A percentile compares a stretch with the other conserved stretches of the same genome.
These are phyloP conservation scores for Ophiorrhiza pumila DNA, from an alignment of 257 asterid species.

Conservation along the genomic window DNA sequence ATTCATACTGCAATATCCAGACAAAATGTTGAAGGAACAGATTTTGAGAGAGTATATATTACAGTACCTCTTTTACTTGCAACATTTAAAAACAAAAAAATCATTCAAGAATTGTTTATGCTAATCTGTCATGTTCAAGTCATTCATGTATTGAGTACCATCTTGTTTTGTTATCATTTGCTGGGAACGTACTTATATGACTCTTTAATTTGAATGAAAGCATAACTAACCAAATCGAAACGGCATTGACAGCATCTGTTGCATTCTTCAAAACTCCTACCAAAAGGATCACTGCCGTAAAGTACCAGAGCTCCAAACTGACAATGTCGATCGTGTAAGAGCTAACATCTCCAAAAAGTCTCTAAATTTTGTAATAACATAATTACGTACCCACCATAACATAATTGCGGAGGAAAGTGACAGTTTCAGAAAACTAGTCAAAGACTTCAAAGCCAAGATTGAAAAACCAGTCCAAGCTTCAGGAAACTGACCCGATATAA, in stretches of 20 bases:
- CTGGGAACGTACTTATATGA: too few species aligned
- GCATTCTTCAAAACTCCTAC: conserved; percentile 45
- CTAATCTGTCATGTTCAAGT: too few species aligned
- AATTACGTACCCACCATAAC: conserved; percentile 39
- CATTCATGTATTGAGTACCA: too few species aligned
- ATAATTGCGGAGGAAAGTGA: conserved; percentile 34
- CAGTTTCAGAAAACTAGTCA: conserved; percentile 29
- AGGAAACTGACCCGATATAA: conserved; percentile 25
- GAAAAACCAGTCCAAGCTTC: conserved; percentile 42
- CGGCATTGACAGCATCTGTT: conserved; percentile 35
- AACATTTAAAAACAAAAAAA: too few species aligned
- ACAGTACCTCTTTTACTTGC: too few species aligned
- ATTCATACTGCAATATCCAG: conserved; percentile 23
- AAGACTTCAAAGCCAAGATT: conserved; percentile 23
- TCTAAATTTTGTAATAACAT: too few species aligned
- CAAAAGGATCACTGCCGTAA: conserved; percentile 39
- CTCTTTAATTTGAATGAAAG: too few species aligned
- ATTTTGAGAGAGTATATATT: too few species aligned
- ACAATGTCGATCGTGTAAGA: neutral
- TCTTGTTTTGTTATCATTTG: too few species aligned
- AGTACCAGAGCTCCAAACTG: conserved; percentile 52
- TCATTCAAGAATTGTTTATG: too few species aligned
- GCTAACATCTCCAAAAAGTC: too few species aligned
- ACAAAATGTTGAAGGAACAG: too few species aligned
- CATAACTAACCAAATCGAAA: conserved; percentile 44